Evolutionary conservation across 108 stramenopile genomes (phyloP).

Genomic region (Cylindrotheca closterium): DNA sequence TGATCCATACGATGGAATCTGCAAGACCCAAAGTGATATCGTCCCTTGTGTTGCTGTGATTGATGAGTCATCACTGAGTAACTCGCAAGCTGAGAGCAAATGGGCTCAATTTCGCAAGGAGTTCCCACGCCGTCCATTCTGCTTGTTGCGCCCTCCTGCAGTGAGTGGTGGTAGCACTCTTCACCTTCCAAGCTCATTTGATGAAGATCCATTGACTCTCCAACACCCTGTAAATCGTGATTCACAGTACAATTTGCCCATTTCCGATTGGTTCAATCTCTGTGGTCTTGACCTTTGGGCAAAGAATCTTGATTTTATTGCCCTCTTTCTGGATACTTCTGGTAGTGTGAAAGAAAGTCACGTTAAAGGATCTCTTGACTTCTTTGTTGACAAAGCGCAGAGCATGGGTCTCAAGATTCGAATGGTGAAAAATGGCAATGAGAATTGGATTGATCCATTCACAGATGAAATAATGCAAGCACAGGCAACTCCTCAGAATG

Average conservation of each 20-base stretch:
- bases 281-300: not conserved
- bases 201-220: not conserved
- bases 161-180: not conserved
- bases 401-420: not conserved
- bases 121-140: not conserved
- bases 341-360: not conserved
- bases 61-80: not conserved
- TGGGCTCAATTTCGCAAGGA: not conserved
- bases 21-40: not conserved
- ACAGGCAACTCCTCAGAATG: too few species aligned
- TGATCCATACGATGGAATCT: not conserved
- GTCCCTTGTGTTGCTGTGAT: not conserved
- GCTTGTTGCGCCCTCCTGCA: not conserved
- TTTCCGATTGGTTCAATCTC: not conserved
- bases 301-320: not conserved
- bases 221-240: not conserved
- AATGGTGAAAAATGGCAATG: not conserved
- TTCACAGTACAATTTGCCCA: not conserved
- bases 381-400: not conserved
- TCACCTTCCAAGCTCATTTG: not conserved
- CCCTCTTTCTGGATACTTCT: not conserved
- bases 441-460: not conserved
- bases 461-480: too few species aligned
- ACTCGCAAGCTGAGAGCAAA: not conserved
- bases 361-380: not conserved